Evolutionary conservation across 2,329 filamentous ascomycete species (phyloP), one percentile per base, ranked within the genome.

Genomic region (Aspergillus thermomutatus): DNA sequence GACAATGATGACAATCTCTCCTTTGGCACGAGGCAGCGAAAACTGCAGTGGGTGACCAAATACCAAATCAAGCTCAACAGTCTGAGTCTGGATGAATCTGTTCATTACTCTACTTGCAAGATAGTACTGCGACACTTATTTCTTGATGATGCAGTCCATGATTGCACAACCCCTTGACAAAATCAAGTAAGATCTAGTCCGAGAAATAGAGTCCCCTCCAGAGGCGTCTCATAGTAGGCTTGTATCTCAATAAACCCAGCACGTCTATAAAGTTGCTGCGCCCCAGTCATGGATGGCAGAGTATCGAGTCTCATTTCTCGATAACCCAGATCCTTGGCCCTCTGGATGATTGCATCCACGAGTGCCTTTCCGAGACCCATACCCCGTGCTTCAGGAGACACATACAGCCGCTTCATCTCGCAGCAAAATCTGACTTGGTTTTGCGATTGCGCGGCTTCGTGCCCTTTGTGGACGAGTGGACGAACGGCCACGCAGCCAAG

Each of bases 371-470:
- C 82, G 1, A 83, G 65, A 0, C 82, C 81, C 11, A 74, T 61
- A 2, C 83, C 80, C 25, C 83, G 77, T 1, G 77, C 76, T 43
- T 71, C 64, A 0, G 80, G 80, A 2, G 70, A 58, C 8, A 83
- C 76, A 61, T 83, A 87, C 0, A 87, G 72, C 1, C 83, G 75
- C 66, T 87, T 87, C 72, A 86, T 80, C 66, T 87, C 84, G 62
- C 79, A 81, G 61, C 58, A 66, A 21, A 49, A 50, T 14, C 57
- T 5, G 14, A 37, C 54, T 9, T 47, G 50, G 43, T 46, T 73
- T 2, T 73, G 68, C 2, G 47, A 31, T 6, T 28, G 14, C 5
- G n/a, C 26, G 6, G 40, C 17, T 11, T 25, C n/a, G 3, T 41
- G 6, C 4, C 27, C 14, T 2, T 11, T 50, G 17, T 43, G 25